Percentiles rank a stretch among this genome's conserved stretches.
Conservation (phyloP, 768 basidiomycete species). For the Mrakia frigida region DNA sequence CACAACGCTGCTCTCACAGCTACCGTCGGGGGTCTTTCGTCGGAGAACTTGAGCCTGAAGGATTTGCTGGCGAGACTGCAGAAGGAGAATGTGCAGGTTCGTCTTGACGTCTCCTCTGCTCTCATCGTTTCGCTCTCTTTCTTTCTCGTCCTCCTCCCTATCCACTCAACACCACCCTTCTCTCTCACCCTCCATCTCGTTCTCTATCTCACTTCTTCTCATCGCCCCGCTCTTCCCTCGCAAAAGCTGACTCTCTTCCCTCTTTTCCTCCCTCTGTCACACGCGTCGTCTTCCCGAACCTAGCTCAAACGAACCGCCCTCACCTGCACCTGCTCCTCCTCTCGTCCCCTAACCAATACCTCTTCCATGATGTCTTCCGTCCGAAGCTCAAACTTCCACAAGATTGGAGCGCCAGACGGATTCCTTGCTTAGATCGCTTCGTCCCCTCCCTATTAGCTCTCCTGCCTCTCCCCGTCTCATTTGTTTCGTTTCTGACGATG, state of each 20-base stretch:
- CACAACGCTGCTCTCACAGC: neutral
- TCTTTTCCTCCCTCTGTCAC: too few relatives aligned
- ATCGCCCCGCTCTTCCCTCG: too few relatives aligned
- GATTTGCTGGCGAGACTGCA: neutral
- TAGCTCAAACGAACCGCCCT: neutral
- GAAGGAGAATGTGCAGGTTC: neutral
- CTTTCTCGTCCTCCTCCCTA: neutral
- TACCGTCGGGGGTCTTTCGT: neutral
- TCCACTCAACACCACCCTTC: too few relatives aligned
- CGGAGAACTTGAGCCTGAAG: neutral
- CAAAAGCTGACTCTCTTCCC: too few relatives aligned
- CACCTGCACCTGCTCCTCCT: neutral
- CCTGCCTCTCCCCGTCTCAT: too few relatives aligned
- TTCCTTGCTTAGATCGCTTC: neutral
- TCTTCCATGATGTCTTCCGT: neutral
- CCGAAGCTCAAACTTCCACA: neutral
- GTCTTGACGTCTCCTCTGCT: neutral
- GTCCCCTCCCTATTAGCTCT: too few relatives aligned
- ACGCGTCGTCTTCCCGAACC: too few relatives aligned
- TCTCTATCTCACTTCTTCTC: neutral
- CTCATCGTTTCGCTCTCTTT: neutral
- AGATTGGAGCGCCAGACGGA: neutral
- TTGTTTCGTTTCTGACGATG: too few relatives aligned
- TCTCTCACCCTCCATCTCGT: neutral
- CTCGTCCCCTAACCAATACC: neutral